Conservation (phyloP, 1,139 yeast species). For the Sugiyamaella xylanicola region DNA sequence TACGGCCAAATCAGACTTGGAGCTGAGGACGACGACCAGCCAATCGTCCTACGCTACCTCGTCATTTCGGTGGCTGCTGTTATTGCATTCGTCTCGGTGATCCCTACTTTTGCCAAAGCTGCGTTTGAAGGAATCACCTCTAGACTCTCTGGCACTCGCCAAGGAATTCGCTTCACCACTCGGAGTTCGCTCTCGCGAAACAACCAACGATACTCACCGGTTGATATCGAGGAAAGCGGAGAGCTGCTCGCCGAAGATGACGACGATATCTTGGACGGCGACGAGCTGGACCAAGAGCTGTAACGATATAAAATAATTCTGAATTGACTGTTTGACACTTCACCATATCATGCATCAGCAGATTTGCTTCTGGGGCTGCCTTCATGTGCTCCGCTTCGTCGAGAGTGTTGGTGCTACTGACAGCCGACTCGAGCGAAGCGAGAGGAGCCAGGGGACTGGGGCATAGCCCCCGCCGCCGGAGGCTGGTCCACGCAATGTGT, state of each 20-base stretch:
- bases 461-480: no score
- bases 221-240: constrained; percentile 35
- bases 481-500: no score
- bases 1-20: constrained; percentile 88
- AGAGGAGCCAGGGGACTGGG: no score
- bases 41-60: constrained; percentile 31
- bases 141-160: constrained; percentile 14
- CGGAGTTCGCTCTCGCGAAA: constrained; percentile 35
- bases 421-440: no score
- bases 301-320: constrained; percentile 1
- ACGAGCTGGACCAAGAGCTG: constrained; percentile 19
- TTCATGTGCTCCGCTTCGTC: no score
- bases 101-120: constrained; percentile 34
- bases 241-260: constrained; percentile 34
- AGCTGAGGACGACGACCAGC: constrained; percentile 55
- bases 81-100: constrained; percentile 38
- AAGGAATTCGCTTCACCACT: constrained; percentile 28
- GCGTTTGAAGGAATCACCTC: constrained; percentile 21
- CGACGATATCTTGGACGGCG: constrained; percentile 34
- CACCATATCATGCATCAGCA: no score
- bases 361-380: no score
- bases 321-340: neutral
- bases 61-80: constrained; percentile 40
- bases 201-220: constrained; percentile 31
- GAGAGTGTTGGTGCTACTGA: no score